phyloP scores from a whole-genome alignment of 2,329 filamentous ascomycete genomes.

The Trichoderma simmonsii region DNA sequence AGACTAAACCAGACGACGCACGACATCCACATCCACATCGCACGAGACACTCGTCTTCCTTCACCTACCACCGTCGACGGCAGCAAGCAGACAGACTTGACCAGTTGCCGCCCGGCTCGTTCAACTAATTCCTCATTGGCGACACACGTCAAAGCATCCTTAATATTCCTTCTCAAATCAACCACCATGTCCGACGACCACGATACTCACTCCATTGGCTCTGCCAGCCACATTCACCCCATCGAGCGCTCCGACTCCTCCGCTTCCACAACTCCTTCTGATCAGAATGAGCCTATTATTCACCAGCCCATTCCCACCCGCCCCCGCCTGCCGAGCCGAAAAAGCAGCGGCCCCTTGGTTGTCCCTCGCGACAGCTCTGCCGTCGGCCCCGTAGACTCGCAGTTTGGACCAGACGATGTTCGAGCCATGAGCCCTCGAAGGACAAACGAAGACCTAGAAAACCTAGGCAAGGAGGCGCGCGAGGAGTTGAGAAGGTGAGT shows the following conservation, averaged over 20 bases:
- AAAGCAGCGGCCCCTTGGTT: slow-evolving; percentile 79
- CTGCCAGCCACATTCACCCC: slow-evolving; percentile 29
- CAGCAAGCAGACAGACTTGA: not conserved
- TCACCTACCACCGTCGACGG: not conserved
- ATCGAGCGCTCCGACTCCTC: slow-evolving; percentile 41
- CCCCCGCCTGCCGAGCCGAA: slow-evolving; percentile 67
- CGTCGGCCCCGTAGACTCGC: slow-evolving; percentile 68
- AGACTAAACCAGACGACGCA: not conserved
- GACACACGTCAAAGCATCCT: not conserved
- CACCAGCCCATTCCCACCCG: slow-evolving; percentile 54
- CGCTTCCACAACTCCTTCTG: slow-evolving; percentile 32
- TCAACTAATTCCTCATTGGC: not conserved
- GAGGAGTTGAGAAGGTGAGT: slow-evolving; percentile 56
- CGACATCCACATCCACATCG: not conserved
- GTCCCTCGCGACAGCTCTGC: slow-evolving; percentile 73
- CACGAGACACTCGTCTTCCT: not conserved
- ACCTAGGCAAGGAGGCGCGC: slow-evolving; percentile 78
- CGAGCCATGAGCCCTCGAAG: slow-evolving; percentile 90
- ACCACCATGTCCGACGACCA: slow-evolving; percentile 24
- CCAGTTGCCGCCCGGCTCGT: not conserved
- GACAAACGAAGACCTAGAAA: slow-evolving; percentile 87
- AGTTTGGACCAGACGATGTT: slow-evolving; percentile 83
- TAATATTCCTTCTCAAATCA: not conserved
- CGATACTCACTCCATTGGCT: slow-evolving; percentile 26
- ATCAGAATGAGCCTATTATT: slow-evolving; percentile 40